phyloP scores from a whole-genome alignment of 306 rosid species.

The Echinosophora koreensis region DNA sequence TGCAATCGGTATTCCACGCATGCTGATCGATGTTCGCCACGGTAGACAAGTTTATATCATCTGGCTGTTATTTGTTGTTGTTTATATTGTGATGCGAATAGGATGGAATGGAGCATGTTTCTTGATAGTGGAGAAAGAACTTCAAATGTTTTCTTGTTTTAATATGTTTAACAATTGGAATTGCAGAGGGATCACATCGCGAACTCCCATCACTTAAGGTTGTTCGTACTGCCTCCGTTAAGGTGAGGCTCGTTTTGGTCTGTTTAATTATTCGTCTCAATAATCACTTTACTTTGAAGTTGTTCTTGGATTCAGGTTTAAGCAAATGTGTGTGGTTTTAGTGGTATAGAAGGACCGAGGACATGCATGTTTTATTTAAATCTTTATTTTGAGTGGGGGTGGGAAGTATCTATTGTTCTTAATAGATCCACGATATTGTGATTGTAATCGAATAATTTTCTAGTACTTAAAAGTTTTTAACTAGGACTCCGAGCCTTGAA shows the following conservation, averaged over 20 bases:
- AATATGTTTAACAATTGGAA: conserved; percentile 5
- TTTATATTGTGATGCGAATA: conserved; percentile 8
- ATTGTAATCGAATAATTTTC: conserved; percentile 21
- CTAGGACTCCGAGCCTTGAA: conserved; percentile 18
- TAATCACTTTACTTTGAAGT: conserved; percentile 8
- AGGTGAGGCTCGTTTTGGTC: conserved; percentile 58
- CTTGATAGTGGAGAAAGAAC: conserved; percentile 11
- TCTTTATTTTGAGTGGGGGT: too few relatives aligned
- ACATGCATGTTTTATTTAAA: not conserved
- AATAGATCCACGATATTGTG: conserved; percentile 30
- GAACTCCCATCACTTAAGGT: conserved; percentile 87
- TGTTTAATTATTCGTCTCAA: conserved; percentile 12
- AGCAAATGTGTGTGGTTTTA: not conserved
- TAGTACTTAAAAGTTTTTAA: not conserved
- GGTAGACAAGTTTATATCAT: conserved; percentile 58
- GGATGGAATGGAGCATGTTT: not conserved
- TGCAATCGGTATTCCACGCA: conserved; percentile 84
- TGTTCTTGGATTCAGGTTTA: conserved; percentile 16
- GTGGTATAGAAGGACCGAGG: not conserved
- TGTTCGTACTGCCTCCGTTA: conserved; percentile 71
- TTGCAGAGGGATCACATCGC: conserved; percentile 95
- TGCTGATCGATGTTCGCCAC: conserved; percentile 88
- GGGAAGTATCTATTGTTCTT: too few relatives aligned
- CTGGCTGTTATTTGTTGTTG: not conserved
- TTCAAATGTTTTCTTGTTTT: conserved; percentile 13